Base-by-base conservation (phyloP, 176 grass and related monocot species). In the Oryza rufipogon region DNA sequence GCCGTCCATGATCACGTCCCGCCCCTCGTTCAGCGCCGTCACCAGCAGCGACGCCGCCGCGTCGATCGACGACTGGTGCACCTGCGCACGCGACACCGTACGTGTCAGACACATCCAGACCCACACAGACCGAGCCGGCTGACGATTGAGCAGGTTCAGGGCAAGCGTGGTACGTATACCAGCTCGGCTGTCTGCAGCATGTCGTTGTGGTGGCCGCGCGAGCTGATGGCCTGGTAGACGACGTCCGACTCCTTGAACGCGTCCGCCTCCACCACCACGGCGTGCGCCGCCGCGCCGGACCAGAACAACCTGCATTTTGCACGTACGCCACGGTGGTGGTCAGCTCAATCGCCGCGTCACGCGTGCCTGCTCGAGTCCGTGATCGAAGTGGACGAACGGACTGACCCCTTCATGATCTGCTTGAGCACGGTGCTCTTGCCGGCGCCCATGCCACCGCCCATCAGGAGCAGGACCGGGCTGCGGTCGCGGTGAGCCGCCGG, bases 371-470 rank as follows among this genome's bases (percentile, higher is more conserved):
- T 32, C 38, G 30, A 42, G 66, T 52, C 39, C 4, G 39, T 15
- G 15, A 22, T 10, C 34, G 64, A 7, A 38, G 42, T 3, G 45
- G 51, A 76, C 32, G 36, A 4, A 52, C 19, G 20, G 7, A 86
- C 90, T 86, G 75, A 96, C 96, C 94, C 96, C 52, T 92, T 88
- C 48, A 94, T 81, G 75, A 96, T 92, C 25, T 94, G 85, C 17
- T 92, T 94, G 81, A 99, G 89, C 38, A 94, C 90, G 23, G 96
- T 99, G 91, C 96, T 99, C 87, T 99, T 99, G 86, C 93, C 96
- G 30, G 93, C 93, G 8, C 93, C 96, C 96, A 99, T 99, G 76
- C 96, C 96, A 17, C 96, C 96, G 60, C 96, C 96, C 96, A 96
- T 99, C 9, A 99, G 84, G n/a, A 99, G 88, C 26, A 96, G 93